Evolutionary conservation across 306 rosid genomes (phyloP).

Genomic region (Trichosanthes truncata): DNA sequence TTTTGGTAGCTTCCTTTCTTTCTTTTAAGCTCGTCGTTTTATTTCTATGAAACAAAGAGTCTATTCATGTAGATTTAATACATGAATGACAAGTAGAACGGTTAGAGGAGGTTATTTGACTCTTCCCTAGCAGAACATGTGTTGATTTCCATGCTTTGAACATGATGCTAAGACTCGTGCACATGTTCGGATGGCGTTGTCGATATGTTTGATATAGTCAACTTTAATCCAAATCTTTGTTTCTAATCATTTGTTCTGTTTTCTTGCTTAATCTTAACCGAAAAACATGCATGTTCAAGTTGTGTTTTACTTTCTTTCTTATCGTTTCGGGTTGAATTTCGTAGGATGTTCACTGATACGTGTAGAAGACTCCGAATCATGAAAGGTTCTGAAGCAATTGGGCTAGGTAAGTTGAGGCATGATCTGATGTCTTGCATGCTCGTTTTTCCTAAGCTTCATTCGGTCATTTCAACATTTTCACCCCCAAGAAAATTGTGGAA

Average conservation of each 20-base stretch:
- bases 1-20: background rate
- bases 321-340: background rate
- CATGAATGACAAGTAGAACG: background rate
- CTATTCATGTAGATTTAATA: background rate
- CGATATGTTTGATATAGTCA: background rate
- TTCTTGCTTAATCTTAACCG: background rate
- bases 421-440: background rate
- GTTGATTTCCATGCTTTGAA: background rate
- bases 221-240: background rate
- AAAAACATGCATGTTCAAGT: background rate
- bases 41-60: background rate
- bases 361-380: conserved; percentile 81
- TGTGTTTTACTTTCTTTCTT: background rate
- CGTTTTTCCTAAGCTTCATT: background rate
- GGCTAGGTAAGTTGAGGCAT: conserved; percentile 39
- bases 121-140: background rate
- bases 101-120: background rate
- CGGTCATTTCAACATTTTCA: too few species aligned
- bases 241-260: background rate
- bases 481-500: too few species aligned
- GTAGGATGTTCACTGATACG: conserved; percentile 78
- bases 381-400: conserved; percentile 92
- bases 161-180: background rate
- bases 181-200: background rate
- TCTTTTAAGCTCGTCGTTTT: background rate